These are phyloP conservation scores for Chlamydomonas incerta DNA, from an alignment of 139 green algal species.

Conservation along the genomic window DNA sequence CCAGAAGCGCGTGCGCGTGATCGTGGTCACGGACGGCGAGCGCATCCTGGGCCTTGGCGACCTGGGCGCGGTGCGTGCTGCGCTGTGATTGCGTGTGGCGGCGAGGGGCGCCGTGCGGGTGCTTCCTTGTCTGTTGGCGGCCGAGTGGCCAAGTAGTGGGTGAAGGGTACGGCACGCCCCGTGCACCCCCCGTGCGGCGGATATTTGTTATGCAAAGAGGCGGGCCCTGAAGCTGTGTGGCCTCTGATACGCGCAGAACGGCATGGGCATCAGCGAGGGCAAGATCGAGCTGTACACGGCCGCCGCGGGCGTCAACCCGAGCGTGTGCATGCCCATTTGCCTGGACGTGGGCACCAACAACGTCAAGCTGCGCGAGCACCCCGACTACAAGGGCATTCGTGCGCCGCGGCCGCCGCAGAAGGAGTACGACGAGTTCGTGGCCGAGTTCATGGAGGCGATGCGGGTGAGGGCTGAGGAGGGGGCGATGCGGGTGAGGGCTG, in stretches of 20 bases:
- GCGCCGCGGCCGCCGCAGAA: slow-evolving; percentile 4
- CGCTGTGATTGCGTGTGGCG: too few species aligned
- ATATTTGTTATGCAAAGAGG: too few species aligned
- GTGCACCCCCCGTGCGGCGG: too few species aligned
- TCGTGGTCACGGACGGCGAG: slow-evolving; percentile 80
- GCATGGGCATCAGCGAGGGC: slow-evolving; percentile 89
- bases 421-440: slow-evolving; percentile 72
- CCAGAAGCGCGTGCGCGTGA: slow-evolving; percentile 52
- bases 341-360: slow-evolving; percentile 95
- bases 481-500: neutral
- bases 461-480: slow-evolving; percentile 14
- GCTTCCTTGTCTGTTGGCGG: too few species aligned
- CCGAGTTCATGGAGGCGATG: slow-evolving; percentile 68
- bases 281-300: slow-evolving; percentile 86
- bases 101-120: too few species aligned
- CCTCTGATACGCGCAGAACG: slow-evolving; percentile 64
- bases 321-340: slow-evolving; percentile 81
- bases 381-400: slow-evolving; percentile 34
- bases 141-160: too few species aligned
- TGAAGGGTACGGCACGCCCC: too few species aligned
- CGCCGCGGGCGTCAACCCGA: slow-evolving; percentile 62
- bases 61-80: slow-evolving; percentile 30
- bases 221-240: too few species aligned
- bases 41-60: slow-evolving; percentile 71
- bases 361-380: slow-evolving; percentile 78